Evolutionary conservation across 2,329 filamentous ascomycete genomes (phyloP), one percentile per base, ranked within the genome.

Genomic region (Talaromyces sp.): DNA sequence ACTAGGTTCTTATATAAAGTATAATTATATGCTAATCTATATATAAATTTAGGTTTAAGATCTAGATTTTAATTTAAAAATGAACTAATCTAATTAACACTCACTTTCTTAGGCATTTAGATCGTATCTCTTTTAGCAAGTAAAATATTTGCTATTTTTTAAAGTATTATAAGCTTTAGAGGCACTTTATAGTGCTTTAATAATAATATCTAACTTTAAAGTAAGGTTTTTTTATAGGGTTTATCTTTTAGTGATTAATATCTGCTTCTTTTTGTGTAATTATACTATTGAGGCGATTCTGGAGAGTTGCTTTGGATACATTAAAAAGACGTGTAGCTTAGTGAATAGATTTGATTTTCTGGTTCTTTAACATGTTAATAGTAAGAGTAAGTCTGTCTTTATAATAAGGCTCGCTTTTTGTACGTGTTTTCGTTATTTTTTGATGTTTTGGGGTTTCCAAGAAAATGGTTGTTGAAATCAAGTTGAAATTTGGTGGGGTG

Each of bases 141-240:
- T 51, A 61, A 51, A 51, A 61, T 61, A 61, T 61, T 36, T 19
- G 40, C 43, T 22, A 61, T 49, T n/a, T 31, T 8, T 13, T 19
- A 2, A 36, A 61, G 40, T 13, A 61, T 51, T 4, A 13, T 31
- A 25, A 19, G 27, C 15, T 17, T 31, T 11, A 7, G 11, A 31
- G 29, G n/a, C 10, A 25, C 15, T n/a, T 43, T 27, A 25, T 17
- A 7, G 2, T 1, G n/a, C 19, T 61, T 43, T 36, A 61, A 19
- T 22, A 10, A 49, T 6, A 49, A n/a, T 34, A 61, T 25, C 58
- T n/a, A 61, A 19, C 3, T 61, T 19, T 5, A 5, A 5, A 61
- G 45, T n/a, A n/a, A 17, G 40, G 34, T 36, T 51, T 7, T 22
- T 61, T 27, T 19, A 15, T 36, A 61, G 17, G n/a, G 11, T 17